Evolutionary conservation across 2,329 filamentous ascomycete species (phyloP).

Genomic region (Pseudogymnoascus sp.): DNA sequence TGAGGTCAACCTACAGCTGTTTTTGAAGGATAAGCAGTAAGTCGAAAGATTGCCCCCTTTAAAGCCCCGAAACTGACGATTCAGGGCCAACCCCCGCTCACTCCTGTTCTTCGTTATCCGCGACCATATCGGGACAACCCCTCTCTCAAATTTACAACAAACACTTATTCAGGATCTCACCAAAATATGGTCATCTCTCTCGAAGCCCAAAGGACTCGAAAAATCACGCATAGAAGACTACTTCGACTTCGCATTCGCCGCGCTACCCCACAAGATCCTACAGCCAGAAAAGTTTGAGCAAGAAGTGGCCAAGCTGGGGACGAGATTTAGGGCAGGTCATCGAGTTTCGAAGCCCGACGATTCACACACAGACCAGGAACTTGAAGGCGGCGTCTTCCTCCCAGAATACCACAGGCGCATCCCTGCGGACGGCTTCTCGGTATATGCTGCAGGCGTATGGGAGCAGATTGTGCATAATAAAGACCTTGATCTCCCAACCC

Average conservation of each 20-base stretch:
- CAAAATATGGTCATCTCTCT: slow-evolving; percentile 87
- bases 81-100: slow-evolving; percentile 76
- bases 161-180: slow-evolving; percentile 85
- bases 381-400: slow-evolving; percentile 75
- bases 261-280: slow-evolving; percentile 91
- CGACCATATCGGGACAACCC: slow-evolving; percentile 89
- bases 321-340: slow-evolving; percentile 75
- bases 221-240: slow-evolving; percentile 89
- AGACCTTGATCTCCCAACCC: slow-evolving; percentile 90
- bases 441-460: slow-evolving; percentile 92
- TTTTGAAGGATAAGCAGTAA: slow-evolving; percentile 90
- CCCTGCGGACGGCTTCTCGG: slow-evolving; percentile 90
- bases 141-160: slow-evolving; percentile 79
- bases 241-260: slow-evolving; percentile 96
- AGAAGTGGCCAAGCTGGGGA: slow-evolving; percentile 73
- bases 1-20: slow-evolving; percentile 94
- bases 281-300: slow-evolving; percentile 84
- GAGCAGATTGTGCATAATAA: slow-evolving; percentile 99
- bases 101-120: slow-evolving; percentile 98
- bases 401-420: slow-evolving; percentile 94
- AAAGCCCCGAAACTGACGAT: slow-evolving; percentile 21
- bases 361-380: slow-evolving; percentile 60
- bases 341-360: slow-evolving; percentile 58
- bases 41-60: slow-evolving; percentile 26
- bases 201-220: slow-evolving; percentile 84